Evolutionary conservation across 2,329 filamentous ascomycete species (phyloP), one percentile per base, ranked within the genome.

Genomic region (Trichoderma koningiopsis): DNA sequence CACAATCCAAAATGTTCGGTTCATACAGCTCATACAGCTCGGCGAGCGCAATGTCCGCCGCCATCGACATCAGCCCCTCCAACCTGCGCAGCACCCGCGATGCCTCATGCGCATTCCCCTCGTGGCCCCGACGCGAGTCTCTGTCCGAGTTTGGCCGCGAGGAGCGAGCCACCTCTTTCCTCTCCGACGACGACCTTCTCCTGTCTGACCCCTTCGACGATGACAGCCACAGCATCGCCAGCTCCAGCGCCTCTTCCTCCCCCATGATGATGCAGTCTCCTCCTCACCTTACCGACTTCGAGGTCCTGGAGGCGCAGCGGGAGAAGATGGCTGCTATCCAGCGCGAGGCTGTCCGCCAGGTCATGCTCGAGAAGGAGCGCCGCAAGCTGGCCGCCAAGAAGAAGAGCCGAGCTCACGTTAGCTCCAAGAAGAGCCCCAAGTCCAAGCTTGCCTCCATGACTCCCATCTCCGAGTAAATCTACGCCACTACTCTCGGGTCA

Each of bases 171-270:
- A 84, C 85, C 3, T 86, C 86, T 0, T 88, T 84, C 78, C 82
- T 90, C 72, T 88, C 87, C 53, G 88, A 90, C 80, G 88, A 90
- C 79, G 88, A 90, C 74, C 84, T 90, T 68, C 85, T 87, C 78
- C 82, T 85, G 69, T 76, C 82, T 76, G 82, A 84, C 73, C 79
- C 82, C 72, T 82, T 84, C 68, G 84, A 86, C 73, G 84, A 87
- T 74, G 83, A 87, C 74, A 73, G 78, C 70, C 80, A 78, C 77
- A 85, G 82, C 77, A 78, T 84, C 63, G 83, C 80, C 74, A 83
- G 82, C 75, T 80, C 83, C 57, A 81, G 81, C 76, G 75, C 79
- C 76, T 76, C 79, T 70, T 81, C 79, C 19, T 79, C 79, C 59
- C 78, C 78, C 29, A 70, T 53, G 5, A 56, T 72, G 53, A 73